Evolutionary conservation across 1,139 yeast genomes (phyloP).

Genomic region (Diutina scorzettiae): DNA sequence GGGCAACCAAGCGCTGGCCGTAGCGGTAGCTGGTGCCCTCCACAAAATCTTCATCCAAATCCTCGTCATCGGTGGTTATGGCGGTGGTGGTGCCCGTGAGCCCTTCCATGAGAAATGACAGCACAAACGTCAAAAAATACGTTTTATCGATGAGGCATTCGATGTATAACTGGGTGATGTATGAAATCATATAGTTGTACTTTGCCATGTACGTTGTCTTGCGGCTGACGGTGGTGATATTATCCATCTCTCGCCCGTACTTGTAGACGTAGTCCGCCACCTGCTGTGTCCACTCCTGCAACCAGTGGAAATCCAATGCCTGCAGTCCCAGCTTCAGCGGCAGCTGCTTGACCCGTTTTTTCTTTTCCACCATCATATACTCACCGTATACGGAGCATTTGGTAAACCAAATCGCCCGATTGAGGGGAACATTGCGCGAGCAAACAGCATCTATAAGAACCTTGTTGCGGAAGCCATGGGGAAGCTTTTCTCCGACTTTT

Average conservation of each 20-base stretch:
- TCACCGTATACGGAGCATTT: slow-evolving; percentile 81
- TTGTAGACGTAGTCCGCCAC: slow-evolving; percentile 49
- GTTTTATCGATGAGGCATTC: slow-evolving; percentile 56
- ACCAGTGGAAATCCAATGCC: slow-evolving; percentile 34
- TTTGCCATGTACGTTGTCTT: slow-evolving; percentile 38
- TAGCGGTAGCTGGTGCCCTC: slow-evolving; percentile 18
- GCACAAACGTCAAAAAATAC: slow-evolving; percentile 50
- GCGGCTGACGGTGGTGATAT: slow-evolving; percentile 16
- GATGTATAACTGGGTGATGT: slow-evolving; percentile 52
- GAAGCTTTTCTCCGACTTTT: slow-evolving; percentile 66
- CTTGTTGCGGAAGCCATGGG: slow-evolving; percentile 78
- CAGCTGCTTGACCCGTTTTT: slow-evolving; percentile 12
- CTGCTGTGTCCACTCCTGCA: slow-evolving; percentile 83
- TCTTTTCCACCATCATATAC: slow-evolving; percentile 52
- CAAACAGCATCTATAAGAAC: slow-evolving; percentile 63
- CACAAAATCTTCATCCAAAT: slow-evolving; percentile 10
- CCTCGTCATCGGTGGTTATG: slow-evolving; percentile 9
- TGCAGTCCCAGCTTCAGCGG: not conserved
- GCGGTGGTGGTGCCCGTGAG: slow-evolving; percentile 12
- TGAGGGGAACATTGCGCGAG: slow-evolving; percentile 51
- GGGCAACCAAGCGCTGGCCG: slow-evolving; percentile 29
- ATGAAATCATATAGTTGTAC: slow-evolving; percentile 46
- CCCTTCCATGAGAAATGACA: slow-evolving; percentile 42
- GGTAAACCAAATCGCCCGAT: slow-evolving; percentile 82
- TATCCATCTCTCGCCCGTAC: slow-evolving; percentile 28